A percentile compares a stretch with the other conserved stretches of the same genome.
phyloP scores from a whole-genome alignment of 768 basidiomycete species.

The Mycena haematopus region DNA sequence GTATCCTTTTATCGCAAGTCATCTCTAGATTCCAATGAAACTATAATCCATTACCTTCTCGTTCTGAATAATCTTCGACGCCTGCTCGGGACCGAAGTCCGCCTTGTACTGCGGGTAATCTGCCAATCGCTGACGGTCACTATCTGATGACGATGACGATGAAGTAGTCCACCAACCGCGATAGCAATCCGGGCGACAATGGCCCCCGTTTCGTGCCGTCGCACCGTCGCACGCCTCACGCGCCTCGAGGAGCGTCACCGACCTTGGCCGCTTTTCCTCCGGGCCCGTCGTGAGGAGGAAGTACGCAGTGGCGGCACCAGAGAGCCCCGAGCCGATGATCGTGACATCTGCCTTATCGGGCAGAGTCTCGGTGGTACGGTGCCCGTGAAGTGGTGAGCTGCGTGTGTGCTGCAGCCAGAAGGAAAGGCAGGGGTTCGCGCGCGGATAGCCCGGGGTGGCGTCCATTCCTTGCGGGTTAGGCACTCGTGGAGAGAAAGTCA shows the following conservation, averaged over 20 bases:
- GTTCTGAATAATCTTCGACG: conserved; percentile 35
- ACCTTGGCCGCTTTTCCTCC: conserved; percentile 18
- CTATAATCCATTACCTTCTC: conserved; percentile 23
- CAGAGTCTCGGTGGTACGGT: conserved; percentile 31
- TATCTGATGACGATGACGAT: not conserved
- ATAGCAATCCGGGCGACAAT: conserved; percentile 35
- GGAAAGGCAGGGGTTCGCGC: conserved; percentile 36
- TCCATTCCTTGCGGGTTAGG: conserved; percentile 4
- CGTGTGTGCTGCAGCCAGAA: conserved; percentile 40
- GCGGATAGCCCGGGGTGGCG: conserved; percentile 20
- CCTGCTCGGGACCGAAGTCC: conserved; percentile 34
- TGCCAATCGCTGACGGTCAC: not conserved
- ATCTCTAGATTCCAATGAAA: not conserved
- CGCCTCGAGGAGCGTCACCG: conserved; percentile 51
- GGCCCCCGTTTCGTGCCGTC: conserved; percentile 38
- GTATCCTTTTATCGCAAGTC: conserved; percentile 23
- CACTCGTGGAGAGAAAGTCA: too few species aligned
- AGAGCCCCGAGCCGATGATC: conserved; percentile 45
- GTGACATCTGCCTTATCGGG: conserved; percentile 37
- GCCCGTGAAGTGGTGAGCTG: conserved; percentile 27
- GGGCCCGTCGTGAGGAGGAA: conserved; percentile 33
- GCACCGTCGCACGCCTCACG: conserved; percentile 41
- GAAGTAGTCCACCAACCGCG: conserved; percentile 25
- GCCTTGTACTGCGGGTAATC: conserved; percentile 32
- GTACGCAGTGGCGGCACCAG: conserved; percentile 40